These are phyloP conservation scores for Colletotrichum tabaci DNA, from an alignment of 2,329 filamentous ascomycete genomes.

Conservation along the genomic window DNA sequence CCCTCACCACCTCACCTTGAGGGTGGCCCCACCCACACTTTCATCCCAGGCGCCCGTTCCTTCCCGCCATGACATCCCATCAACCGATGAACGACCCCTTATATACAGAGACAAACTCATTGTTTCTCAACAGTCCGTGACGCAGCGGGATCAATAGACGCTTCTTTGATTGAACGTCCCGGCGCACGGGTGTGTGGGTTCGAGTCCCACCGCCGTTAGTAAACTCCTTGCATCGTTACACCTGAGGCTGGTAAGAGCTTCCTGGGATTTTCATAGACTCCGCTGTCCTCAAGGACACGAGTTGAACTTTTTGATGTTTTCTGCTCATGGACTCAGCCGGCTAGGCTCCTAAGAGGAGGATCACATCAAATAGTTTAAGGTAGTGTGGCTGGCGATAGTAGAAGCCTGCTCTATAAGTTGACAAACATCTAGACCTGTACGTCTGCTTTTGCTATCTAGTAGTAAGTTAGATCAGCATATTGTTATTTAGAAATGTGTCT, in stretches of 20 bases:
- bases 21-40: slow-evolving; percentile 10
- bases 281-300: background rate
- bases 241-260: slow-evolving; percentile 34
- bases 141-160: slow-evolving; percentile 20
- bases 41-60: background rate
- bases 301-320: slow-evolving; percentile 13
- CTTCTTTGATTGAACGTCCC: slow-evolving; percentile 18
- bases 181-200: slow-evolving; percentile 26
- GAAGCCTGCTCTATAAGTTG: too few relatives aligned
- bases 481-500: too few relatives aligned
- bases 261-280: slow-evolving; percentile 20
- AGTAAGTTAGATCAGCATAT: too few relatives aligned
- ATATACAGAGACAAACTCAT: background rate
- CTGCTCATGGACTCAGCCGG: background rate
- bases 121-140: slow-evolving; percentile 13
- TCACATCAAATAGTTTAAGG: too few relatives aligned
- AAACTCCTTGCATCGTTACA: slow-evolving; percentile 28
- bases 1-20: background rate
- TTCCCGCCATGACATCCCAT: background rate
- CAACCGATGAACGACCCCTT: background rate
- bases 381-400: too few relatives aligned
- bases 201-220: slow-evolving; percentile 21
- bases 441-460: too few relatives aligned
- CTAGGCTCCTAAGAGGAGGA: background rate
- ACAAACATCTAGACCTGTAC: too few relatives aligned